Evolutionary conservation across 2,329 filamentous ascomycete genomes (phyloP).

Genomic region (Lachnellula occidentalis): DNA sequence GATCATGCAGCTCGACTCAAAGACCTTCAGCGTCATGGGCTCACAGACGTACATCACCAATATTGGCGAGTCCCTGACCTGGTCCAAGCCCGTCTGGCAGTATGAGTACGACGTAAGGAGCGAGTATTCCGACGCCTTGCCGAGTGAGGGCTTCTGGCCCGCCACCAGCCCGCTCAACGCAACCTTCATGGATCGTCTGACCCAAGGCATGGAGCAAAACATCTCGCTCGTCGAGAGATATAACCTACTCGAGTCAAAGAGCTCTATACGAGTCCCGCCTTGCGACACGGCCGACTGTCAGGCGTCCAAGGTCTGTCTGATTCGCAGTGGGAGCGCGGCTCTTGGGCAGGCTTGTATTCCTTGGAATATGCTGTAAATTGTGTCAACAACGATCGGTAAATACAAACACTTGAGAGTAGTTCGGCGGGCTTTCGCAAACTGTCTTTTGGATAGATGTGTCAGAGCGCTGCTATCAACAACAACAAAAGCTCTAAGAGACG

Average conservation of each 20-base stretch:
- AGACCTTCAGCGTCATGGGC: conserved; percentile 47
- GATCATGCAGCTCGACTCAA: conserved; percentile 50
- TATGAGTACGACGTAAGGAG: conserved; percentile 44
- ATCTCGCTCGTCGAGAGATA: conserved; percentile 42
- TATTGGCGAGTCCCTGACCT: conserved; percentile 40
- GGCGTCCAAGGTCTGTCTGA: conserved; percentile 53
- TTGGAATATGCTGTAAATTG: too few species aligned
- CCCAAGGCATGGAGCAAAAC: conserved; percentile 50
- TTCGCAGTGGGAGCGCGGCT: conserved; percentile 48
- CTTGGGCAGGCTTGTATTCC: conserved; percentile 46
- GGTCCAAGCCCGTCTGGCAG: conserved; percentile 35
- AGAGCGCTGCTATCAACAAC: too few species aligned
- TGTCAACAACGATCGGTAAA: too few species aligned
- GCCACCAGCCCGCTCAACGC: conserved; percentile 47
- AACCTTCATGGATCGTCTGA: conserved; percentile 54
- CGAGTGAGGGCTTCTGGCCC: conserved; percentile 40
- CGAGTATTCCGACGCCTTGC: too few species aligned
- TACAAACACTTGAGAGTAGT: too few species aligned
- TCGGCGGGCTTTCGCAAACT: too few species aligned
- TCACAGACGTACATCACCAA: conserved; percentile 50
- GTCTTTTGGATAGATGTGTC: too few species aligned
- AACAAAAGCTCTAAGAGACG: too few species aligned
- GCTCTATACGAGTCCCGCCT: conserved; percentile 43
- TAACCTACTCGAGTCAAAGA: conserved; percentile 49
- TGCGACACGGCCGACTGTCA: conserved; percentile 47